A percentile compares a stretch with the other conserved stretches of the same genome.
Conservation (phyloP, 192 early-diverging fungal genomes). For the Backusella sp. region DNA sequence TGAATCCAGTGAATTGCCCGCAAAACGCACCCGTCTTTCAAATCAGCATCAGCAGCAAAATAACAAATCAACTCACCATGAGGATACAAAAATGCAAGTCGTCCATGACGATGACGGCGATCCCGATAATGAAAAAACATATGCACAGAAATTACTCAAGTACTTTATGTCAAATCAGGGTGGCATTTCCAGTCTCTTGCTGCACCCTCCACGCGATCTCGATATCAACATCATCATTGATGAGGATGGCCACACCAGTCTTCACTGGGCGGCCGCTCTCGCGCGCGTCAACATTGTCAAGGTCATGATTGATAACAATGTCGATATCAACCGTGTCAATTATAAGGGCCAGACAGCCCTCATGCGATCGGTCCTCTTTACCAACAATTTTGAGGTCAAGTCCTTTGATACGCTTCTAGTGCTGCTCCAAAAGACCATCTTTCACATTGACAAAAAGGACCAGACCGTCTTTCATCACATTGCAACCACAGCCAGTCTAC, state of each 20-base stretch:
- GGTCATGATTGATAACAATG: constrained; percentile 73
- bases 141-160: constrained; percentile 22
- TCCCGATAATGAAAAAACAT: not conserved
- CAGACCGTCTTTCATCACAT: constrained; percentile 94
- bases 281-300: constrained; percentile 74
- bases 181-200: constrained; percentile 17
- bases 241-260: constrained; percentile 89
- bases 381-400: constrained; percentile 84
- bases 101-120: not conserved
- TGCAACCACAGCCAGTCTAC: constrained; percentile 62
- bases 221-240: constrained; percentile 89
- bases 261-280: constrained; percentile 97
- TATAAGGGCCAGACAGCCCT: constrained; percentile 86
- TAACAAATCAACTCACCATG: not conserved
- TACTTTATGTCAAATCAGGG: constrained; percentile 29
- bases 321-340: constrained; percentile 72
- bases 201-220: constrained; percentile 58
- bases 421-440: constrained; percentile 76
- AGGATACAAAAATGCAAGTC: not conserved
- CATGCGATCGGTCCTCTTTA: constrained; percentile 86
- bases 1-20: not conserved
- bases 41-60: not conserved
- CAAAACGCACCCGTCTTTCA: not conserved
- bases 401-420: constrained; percentile 74
- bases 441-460: constrained; percentile 70